These are phyloP conservation scores for Aspergillus unguis DNA, from an alignment of 2,329 filamentous ascomycete species.

Conservation along the genomic window DNA sequence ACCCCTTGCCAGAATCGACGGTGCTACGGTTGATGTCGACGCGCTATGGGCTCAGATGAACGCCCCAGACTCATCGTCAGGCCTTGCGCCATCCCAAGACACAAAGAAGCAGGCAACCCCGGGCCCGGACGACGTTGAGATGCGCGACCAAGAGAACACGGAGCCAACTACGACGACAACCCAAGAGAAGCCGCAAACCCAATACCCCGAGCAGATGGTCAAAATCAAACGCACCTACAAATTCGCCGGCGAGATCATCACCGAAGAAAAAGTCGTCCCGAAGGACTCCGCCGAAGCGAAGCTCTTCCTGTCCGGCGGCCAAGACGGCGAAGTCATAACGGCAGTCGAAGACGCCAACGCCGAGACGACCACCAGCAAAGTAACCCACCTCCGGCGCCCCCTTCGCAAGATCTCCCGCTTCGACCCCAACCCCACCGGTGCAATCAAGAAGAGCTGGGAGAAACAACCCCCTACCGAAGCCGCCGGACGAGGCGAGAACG, in stretches of 20 bases:
- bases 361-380: constrained; percentile 14
- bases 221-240: constrained; percentile 57
- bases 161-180: neutral
- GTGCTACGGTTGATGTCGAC: constrained; percentile 56
- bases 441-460: constrained; percentile 45
- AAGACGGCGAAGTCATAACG: constrained; percentile 36
- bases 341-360: constrained; percentile 18
- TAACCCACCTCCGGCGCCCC: constrained; percentile 36
- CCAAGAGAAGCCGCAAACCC: constrained; percentile 9
- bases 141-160: constrained; percentile 13
- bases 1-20: constrained; percentile 46
- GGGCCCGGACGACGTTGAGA: constrained; percentile 12
- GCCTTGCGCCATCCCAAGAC: constrained; percentile 13
- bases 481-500: constrained; percentile 25
- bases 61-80: constrained; percentile 23
- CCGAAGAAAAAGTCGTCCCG: constrained; percentile 52
- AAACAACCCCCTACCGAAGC: constrained; percentile 31
- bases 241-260: constrained; percentile 55
- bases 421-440: constrained; percentile 45
- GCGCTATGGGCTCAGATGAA: constrained; percentile 55
- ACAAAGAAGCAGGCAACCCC: constrained; percentile 16
- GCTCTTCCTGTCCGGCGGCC: constrained; percentile 46
- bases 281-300: constrained; percentile 55
- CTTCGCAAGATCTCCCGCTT: constrained; percentile 45
- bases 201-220: constrained; percentile 45